Base-by-base conservation (phyloP, 805 yeast genomes). In the Kockiozyma suomiensis region DNA sequence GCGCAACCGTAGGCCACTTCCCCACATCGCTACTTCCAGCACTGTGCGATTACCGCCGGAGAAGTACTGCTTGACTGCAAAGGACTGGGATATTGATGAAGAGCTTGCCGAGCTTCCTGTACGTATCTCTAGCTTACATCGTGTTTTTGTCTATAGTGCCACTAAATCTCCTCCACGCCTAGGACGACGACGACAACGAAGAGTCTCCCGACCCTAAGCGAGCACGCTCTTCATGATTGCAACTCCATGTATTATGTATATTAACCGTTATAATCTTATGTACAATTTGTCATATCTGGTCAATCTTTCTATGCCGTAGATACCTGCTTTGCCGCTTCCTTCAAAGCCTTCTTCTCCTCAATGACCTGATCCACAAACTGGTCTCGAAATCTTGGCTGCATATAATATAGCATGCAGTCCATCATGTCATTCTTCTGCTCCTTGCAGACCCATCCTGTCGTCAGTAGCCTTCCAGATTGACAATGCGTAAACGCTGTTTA, bases 21-120 rank as follows among this genome's bases (percentile, higher is more conserved):
- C 99, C 4, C 88, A 94, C 4, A 92, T 94, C 13, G 82, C 86
- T 50, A 82, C 86, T 52, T 28, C 65, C 19, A 91, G 90, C 86
- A 98, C 99, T 10, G 81, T 94, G 41, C 83, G 97, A 65, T 78
- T 96, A 52, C 99, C 99, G 2, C 98, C 99, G 3, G 99, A 94
- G 77, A 94, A 62, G 81, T 90, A 89, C 74, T 90, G 97, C 74
- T 75, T 90, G 53, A 89, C 96, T 0, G 93, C 87, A 0, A 81
- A 80, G 64, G 90, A 86, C 63, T 88, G 92, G 86, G 86, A 83
- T 56, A 67, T 82, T 43, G 84, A 82, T 38, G 85, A 82, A 58
- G 85, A 82, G 61, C 73, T 69, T 46, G 43, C 43, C 15, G 53
- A 49, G 33, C 21, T 49, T 12, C 53, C 53, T 3, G 53, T 49